Base-by-base conservation (phyloP, 805 yeast species). In the Kuraishia cidri region DNA sequence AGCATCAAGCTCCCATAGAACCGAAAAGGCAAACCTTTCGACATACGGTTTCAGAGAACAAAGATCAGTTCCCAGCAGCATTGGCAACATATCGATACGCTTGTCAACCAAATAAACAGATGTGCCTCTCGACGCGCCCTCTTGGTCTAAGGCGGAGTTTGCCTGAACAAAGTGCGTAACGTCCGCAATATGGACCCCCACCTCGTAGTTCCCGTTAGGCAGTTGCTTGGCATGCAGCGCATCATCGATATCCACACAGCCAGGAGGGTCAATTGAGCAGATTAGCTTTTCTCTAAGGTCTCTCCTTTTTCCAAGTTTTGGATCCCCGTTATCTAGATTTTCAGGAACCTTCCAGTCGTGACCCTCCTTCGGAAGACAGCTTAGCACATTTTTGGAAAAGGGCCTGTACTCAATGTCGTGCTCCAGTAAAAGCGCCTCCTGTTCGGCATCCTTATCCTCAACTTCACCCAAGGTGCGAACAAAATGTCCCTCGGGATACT, bases 161-260 rank as follows among this genome's bases (percentile, higher is more conserved):
- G 98, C 80, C 56, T 87, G 86, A 29, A 92, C 98, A 50, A 92
- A 92, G 60, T 92, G 95, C 1, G 97, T 85, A 20, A 92, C 99
- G 60, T 92, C 99, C 7, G 99, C 99, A 62, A 92, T 92, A 52
- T 92, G 99, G 20, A 92, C 99, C 50, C 99, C 99, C 36, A 92
- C 95, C 54, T 92, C 95, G 64, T 73, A 87, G 52, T 90, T 85
- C 1, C 98, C 98, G 54, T 92, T 92, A 2, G 95, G 87, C 31
- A 92, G 66, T 34, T 54, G 52, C 41, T 70, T 63, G 0, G 97
- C 97, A 52, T 92, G 99, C 31, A 92, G 64, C 1, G 99, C 98
- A 63, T 92, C 96, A 63, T 92, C 99, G 48, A 92, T 92, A 73
- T 92, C 99, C 43, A 88, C 97, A 75, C 97, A 90, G 20, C 82